These are phyloP conservation scores for Aspergillus ruber DNA, from an alignment of 2,329 filamentous ascomycete species.

Conservation along the genomic window DNA sequence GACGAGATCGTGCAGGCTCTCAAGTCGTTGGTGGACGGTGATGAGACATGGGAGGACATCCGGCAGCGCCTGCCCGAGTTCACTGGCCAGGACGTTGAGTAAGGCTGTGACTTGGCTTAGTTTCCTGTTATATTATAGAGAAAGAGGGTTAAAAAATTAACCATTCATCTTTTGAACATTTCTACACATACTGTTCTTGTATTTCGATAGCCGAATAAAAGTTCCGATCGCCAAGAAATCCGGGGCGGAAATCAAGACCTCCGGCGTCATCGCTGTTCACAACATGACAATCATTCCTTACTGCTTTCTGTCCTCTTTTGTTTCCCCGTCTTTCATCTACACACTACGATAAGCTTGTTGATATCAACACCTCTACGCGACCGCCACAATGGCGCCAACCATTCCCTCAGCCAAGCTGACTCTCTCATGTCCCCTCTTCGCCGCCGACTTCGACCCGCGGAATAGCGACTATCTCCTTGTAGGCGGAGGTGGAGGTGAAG, in stretches of 20 bases:
- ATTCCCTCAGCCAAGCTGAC: slow-evolving; percentile 53
- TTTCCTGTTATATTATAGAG: background rate
- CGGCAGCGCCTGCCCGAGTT: slow-evolving; percentile 75
- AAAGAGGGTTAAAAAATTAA: slow-evolving; percentile 8
- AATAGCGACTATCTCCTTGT: slow-evolving; percentile 71
- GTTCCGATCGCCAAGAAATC: background rate
- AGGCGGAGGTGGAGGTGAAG: slow-evolving; percentile 79
- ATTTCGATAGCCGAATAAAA: background rate
- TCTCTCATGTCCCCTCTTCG: slow-evolving; percentile 77
- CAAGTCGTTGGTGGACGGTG: slow-evolving; percentile 55
- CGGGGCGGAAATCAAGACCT: too few species aligned
- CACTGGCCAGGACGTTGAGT: slow-evolving; percentile 62
- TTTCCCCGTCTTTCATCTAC: slow-evolving; percentile 3
- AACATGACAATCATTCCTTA: too few species aligned
- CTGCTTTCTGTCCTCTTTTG: background rate
- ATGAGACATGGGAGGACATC: slow-evolving; percentile 64
- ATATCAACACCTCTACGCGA: background rate
- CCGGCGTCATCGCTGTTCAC: too few species aligned
- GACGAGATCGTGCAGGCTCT: slow-evolving; percentile 73
- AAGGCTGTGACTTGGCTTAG: slow-evolving; percentile 7
- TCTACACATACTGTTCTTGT: background rate
- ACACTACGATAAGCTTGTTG: background rate
- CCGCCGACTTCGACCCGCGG: slow-evolving; percentile 79
- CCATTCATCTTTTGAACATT: slow-evolving; percentile 8
- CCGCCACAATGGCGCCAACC: slow-evolving; percentile 30